Base-by-base conservation (phyloP, 2,329 filamentous ascomycete species). In the Neocatenulostroma microsporum region DNA sequence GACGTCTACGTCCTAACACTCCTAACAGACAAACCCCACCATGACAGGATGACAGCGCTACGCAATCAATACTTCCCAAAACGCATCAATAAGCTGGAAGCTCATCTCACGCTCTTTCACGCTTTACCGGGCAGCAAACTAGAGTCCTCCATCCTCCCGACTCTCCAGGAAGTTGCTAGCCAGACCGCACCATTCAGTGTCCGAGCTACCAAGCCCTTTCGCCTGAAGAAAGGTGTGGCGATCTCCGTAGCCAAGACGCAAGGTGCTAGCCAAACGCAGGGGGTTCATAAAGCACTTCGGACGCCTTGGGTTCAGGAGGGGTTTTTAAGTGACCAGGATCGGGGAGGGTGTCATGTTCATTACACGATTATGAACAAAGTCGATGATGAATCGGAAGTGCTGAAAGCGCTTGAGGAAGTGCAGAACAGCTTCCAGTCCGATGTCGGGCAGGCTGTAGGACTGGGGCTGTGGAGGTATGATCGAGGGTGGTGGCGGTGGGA, bases 311-410 rank as follows among this genome's bases (percentile, higher is more conserved):
- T 49, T 20, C 38, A 50, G 50, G 40, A 55, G n/a, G 48, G 54
- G 2, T 64, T 58, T 17, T 44, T 69, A 10, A 67, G 62, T 25
- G 56, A 61, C 40, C 64, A 68, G 47, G 66, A 69, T 44, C 50
- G 50, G n/a, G 56, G 56, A 3, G 58, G 55, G 0, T 62, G 60
- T 47, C 53, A 52, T 5, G 56, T 62, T 7, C 66, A 68, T 35
- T 68, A 64, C 54, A 68, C 64, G 9, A 56, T 67, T 12, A 67
- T 67, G 65, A 68, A 68, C 39, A 68, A 67, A 43, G 63, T 64
- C 3, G 57, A 63, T 25, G 61, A 65, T n/a, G 57, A 62, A 36
- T 44, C 48, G 11, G 57, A 56, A 29, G 61, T 67, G 0, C 40
- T 51, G 15, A 47, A 51, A 13, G 58, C 62, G n/a, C 58, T 62